A percentile compares a stretch with the other conserved stretches of the same genome.
Evolutionary conservation across 306 rosid genomes (phyloP).

Genomic region (Cucumis melo): DNA sequence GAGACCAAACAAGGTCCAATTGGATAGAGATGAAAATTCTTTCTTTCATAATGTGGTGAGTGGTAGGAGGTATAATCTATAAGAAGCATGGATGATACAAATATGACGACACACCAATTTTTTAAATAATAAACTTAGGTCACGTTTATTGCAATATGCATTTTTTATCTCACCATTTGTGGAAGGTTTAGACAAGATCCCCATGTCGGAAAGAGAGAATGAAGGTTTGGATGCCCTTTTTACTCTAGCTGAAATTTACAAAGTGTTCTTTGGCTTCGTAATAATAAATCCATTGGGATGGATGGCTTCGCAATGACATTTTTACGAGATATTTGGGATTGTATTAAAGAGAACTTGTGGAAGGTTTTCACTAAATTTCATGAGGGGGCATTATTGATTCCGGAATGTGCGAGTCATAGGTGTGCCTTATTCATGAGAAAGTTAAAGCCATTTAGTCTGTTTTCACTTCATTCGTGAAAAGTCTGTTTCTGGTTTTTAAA

Average conservation of each 20-base stretch:
- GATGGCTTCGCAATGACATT: background rate
- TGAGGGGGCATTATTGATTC: background rate
- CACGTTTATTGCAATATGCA: too few species aligned
- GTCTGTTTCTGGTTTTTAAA: too few species aligned
- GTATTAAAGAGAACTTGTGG: background rate
- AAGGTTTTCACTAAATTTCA: background rate
- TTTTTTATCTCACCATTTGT: background rate
- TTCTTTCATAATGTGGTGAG: background rate
- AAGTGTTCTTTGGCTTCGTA: background rate
- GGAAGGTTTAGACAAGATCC: background rate
- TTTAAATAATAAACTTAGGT: too few species aligned
- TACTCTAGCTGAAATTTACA: background rate
- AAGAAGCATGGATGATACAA: too few species aligned
- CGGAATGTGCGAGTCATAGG: background rate
- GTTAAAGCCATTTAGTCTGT: background rate
- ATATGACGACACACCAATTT: too few species aligned
- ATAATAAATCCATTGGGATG: background rate
- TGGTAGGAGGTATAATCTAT: background rate
- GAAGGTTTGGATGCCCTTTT: background rate
- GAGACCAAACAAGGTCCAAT: background rate
- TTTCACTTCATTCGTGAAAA: too few species aligned
- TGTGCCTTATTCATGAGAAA: background rate
- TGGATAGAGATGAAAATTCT: background rate
- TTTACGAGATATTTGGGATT: background rate
- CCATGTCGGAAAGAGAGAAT: background rate